Percentiles rank a stretch among this genome's conserved stretches.
These are phyloP conservation scores for Suhomyces chickasaworum DNA, from an alignment of 1,139 yeast species.

Conservation along the genomic window DNA sequence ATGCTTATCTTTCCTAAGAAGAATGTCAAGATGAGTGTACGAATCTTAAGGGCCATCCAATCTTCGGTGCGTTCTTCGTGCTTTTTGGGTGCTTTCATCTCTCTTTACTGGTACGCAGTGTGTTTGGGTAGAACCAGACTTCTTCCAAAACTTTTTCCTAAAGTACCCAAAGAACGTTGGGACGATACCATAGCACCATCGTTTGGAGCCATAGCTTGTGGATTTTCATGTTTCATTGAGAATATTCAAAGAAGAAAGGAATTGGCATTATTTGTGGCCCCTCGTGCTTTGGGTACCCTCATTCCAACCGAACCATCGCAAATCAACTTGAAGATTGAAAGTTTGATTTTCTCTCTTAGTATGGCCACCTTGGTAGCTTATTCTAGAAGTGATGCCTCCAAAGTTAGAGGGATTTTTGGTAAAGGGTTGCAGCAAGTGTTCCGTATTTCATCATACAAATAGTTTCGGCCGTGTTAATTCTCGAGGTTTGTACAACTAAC, in stretches of 20 bases:
- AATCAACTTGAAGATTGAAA: slow-evolving; percentile 30
- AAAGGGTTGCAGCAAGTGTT: slow-evolving; percentile 24
- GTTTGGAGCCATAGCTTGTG: slow-evolving; percentile 35
- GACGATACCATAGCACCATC: slow-evolving; percentile 35
- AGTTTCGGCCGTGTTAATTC: background rate
- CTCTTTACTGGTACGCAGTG: slow-evolving; percentile 41
- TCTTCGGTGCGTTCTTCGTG: slow-evolving; percentile 34
- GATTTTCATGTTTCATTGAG: slow-evolving; percentile 39
- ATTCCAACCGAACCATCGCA: slow-evolving; percentile 31
- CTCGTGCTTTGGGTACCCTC: slow-evolving; percentile 40
- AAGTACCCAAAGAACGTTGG: slow-evolving; percentile 28
- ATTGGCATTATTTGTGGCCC: slow-evolving; percentile 44
- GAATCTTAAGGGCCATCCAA: slow-evolving; percentile 27
- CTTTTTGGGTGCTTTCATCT: slow-evolving; percentile 37
- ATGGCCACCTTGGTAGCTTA: slow-evolving; percentile 40
- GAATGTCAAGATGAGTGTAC: slow-evolving; percentile 16
- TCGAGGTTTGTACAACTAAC: background rate
- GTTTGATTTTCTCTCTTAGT: slow-evolving; percentile 34
- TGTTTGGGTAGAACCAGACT: slow-evolving; percentile 37
- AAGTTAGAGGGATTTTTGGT: slow-evolving; percentile 41
- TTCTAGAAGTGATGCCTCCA: slow-evolving; percentile 28
- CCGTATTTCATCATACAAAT: slow-evolving; percentile 5
- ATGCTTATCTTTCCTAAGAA: slow-evolving; percentile 34
- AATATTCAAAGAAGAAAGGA: slow-evolving; percentile 38
- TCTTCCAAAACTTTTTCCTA: slow-evolving; percentile 34